Evolutionary conservation across 805 yeast species (phyloP).

Genomic region (Ogataea corticis): DNA sequence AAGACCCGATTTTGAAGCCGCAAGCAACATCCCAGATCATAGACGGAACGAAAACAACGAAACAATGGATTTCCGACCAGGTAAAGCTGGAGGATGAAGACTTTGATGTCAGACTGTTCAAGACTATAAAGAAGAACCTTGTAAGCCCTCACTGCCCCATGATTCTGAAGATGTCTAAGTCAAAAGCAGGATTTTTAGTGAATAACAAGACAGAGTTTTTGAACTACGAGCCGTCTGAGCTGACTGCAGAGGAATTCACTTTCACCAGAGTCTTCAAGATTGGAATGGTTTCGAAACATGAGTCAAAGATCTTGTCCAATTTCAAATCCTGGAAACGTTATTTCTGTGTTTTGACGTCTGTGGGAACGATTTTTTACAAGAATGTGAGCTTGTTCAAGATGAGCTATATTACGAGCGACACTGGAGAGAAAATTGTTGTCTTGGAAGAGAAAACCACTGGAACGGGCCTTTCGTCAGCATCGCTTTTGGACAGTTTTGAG

Average conservation of each 20-base stretch:
- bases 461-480: conserved; percentile 16
- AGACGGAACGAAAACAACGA: conserved; percentile 2
- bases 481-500: conserved; percentile 25
- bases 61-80: conserved; percentile 18
- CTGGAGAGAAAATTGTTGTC: conserved; percentile 23
- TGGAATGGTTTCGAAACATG: conserved; percentile 43
- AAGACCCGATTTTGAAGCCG: background rate
- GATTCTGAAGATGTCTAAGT: conserved; percentile 28
- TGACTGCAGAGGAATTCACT: conserved; percentile 23
- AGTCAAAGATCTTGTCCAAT: conserved; percentile 32
- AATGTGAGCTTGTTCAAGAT: conserved; percentile 37
- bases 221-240: conserved; percentile 7
- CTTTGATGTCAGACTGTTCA: conserved; percentile 18
- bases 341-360: conserved; percentile 49
- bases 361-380: conserved; percentile 50
- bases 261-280: conserved; percentile 40
- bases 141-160: conserved; percentile 21
- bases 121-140: conserved; percentile 17
- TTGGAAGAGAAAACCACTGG: conserved; percentile 29
- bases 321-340: conserved; percentile 43
- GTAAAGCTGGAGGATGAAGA: conserved; percentile 9
- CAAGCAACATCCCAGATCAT: background rate
- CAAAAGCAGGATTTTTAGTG: conserved; percentile 28
- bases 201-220: conserved; percentile 17
- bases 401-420: conserved; percentile 21